These are phyloP conservation scores for Theobroma cacao DNA, from an alignment of 345 rosid genomes.

Conservation along the genomic window DNA sequence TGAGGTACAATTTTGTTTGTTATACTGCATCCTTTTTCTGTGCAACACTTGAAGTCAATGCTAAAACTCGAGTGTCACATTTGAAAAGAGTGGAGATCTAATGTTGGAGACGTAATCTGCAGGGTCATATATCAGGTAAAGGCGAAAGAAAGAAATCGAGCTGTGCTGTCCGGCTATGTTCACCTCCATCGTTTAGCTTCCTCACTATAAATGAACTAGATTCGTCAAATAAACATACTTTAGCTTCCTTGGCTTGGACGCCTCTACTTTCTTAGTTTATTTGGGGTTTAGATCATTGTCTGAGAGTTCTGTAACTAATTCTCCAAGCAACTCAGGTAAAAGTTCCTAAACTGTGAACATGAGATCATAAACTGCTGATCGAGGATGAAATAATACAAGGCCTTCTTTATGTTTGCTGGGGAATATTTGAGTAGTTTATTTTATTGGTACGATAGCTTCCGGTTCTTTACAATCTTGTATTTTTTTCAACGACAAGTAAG, in stretches of 20 bases:
- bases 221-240: background rate
- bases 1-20: constrained; percentile 40
- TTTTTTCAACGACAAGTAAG: background rate
- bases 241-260: background rate
- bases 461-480: background rate
- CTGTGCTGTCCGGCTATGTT: background rate
- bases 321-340: background rate
- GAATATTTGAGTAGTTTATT: background rate
- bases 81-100: constrained; percentile 9
- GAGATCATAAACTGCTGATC: background rate
- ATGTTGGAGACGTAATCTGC: constrained; percentile 26
- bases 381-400: background rate
- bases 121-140: constrained; percentile 30
- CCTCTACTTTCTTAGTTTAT: background rate
- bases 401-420: background rate
- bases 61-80: background rate
- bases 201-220: background rate
- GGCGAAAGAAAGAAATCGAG: constrained; percentile 7
- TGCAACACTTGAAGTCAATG: background rate
- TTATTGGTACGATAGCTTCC: background rate
- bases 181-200: background rate
- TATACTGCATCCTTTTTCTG: background rate
- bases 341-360: background rate
- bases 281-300: background rate
- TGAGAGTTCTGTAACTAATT: constrained; percentile 10